A percentile compares a stretch with the other conserved stretches of the same genome.
Conservation (phyloP, 306 rosid genomes). For the Argentina anserina region DNA sequence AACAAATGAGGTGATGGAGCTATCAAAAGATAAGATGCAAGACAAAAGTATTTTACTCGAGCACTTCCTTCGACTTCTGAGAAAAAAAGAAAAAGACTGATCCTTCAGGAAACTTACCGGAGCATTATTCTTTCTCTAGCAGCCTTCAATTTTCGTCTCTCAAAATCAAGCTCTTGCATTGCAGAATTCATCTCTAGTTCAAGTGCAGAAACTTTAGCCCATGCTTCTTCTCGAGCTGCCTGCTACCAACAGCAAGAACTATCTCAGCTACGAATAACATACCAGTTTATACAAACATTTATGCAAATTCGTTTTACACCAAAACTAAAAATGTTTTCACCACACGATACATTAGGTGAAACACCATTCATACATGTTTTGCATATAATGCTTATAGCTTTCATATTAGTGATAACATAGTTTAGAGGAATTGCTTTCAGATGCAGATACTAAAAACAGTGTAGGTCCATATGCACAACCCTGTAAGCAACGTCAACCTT, state of each 20-base stretch:
- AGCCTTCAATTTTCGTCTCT: conserved; percentile 76
- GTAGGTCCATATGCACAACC: background rate
- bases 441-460: background rate
- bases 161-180: conserved; percentile 82
- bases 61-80: background rate
- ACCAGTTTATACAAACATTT: background rate
- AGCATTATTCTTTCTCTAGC: conserved; percentile 96
- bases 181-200: conserved; percentile 92
- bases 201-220: conserved; percentile 90
- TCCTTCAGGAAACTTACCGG: conserved; percentile 46
- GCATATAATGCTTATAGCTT: background rate
- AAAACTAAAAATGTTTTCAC: background rate
- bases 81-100: background rate
- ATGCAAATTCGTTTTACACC: background rate
- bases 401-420: background rate
- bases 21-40: background rate
- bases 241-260: conserved; percentile 75
- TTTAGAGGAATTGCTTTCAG: background rate
- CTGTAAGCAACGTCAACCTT: background rate
- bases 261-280: conserved; percentile 34
- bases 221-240: conserved; percentile 99
- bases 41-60: background rate
- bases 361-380: background rate
- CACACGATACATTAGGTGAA: background rate
- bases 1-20: background rate